phyloP scores from a whole-genome alignment of 345 rosid species.

The Salix purpurea region DNA sequence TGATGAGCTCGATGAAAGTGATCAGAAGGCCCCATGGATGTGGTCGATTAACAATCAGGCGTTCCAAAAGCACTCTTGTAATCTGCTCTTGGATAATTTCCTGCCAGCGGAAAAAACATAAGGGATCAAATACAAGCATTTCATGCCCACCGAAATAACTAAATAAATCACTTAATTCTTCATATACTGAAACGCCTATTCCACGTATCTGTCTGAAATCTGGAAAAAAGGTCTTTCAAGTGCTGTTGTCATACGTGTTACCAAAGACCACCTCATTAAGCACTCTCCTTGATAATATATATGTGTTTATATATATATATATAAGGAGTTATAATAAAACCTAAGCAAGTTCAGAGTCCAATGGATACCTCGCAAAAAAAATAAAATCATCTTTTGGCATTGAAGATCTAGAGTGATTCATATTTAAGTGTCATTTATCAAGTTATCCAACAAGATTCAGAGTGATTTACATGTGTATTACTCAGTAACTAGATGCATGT shows the following conservation, averaged over 20 bases:
- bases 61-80: conserved; percentile 89
- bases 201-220: background rate
- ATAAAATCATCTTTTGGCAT: background rate
- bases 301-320: too few species aligned
- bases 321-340: background rate
- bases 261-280: background rate
- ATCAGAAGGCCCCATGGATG: conserved; percentile 99
- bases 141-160: background rate
- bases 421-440: background rate
- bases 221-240: background rate
- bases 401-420: background rate
- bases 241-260: background rate
- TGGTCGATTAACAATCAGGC: conserved; percentile 86
- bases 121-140: background rate
- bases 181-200: background rate
- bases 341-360: background rate
- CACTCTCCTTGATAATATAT: background rate
- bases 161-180: background rate
- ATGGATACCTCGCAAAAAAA: background rate
- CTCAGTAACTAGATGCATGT: background rate
- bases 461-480: background rate
- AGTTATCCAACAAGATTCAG: background rate
- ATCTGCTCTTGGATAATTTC: conserved; percentile 98
- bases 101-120: conserved; percentile 25
- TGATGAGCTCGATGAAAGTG: conserved; percentile 95